phyloP scores from a whole-genome alignment of 352 stramenopile species.

The Peronospora farinosa region DNA sequence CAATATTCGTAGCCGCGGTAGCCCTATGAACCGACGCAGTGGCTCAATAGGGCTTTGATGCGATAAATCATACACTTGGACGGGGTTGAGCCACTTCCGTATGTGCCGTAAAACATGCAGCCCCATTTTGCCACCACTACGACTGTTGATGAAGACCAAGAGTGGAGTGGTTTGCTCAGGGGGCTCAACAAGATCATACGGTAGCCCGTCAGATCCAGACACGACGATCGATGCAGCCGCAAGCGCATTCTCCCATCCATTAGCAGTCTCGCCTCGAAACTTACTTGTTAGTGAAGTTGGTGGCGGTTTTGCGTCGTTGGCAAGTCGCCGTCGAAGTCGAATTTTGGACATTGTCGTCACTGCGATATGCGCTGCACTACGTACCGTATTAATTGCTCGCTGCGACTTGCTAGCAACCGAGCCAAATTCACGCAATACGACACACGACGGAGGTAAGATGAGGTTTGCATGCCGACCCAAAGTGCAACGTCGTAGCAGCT shows the following conservation, averaged over 20 bases:
- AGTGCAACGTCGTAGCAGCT: conserved; percentile 52
- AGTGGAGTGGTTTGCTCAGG: conserved; percentile 49
- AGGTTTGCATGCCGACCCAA: conserved; percentile 62
- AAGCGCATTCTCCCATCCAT: conserved; percentile 16
- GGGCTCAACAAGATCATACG: conserved; percentile 51
- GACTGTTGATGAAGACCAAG: conserved; percentile 94
- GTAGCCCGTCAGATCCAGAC: conserved; percentile 25
- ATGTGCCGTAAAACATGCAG: conserved; percentile 90
- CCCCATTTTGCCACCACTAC: conserved; percentile 90
- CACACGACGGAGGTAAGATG: conserved; percentile 57
- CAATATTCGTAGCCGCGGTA: conserved; percentile 87
- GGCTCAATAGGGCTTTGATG: conserved; percentile 88
- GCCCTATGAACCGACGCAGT: conserved; percentile 85
- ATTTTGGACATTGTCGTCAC: conserved; percentile 73
- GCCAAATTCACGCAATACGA: conserved; percentile 35
- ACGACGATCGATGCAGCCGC: conserved; percentile 21
- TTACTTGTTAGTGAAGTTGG: conserved; percentile 18
- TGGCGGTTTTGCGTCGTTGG: conserved; percentile 4
- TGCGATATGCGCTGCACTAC: conserved; percentile 54
- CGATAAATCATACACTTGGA: conserved; percentile 94
- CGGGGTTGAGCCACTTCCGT: conserved; percentile 89
- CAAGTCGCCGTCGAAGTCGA: conserved; percentile 40
- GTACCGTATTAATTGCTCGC: conserved; percentile 61
- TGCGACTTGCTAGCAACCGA: conserved; percentile 48
- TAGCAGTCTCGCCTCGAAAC: conserved; percentile 8